Evolutionary conservation across 768 basidiomycete genomes (phyloP).

Genomic region (Boletus eberwhitei): DNA sequence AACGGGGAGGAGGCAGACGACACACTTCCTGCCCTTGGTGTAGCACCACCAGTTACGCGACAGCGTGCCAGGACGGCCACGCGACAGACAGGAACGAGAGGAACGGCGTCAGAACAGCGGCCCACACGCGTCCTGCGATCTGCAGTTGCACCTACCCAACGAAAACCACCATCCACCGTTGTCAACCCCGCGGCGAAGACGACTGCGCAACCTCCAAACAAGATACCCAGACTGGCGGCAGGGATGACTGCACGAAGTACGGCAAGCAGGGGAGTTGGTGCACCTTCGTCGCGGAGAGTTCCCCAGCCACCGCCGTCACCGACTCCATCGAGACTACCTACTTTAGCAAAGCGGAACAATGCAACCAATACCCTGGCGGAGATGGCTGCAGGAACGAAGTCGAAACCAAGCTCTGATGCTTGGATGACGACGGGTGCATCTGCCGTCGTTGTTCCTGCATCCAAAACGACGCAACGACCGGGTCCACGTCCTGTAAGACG

Average conservation of each 20-base stretch:
- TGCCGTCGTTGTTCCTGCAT: conserved; percentile 67
- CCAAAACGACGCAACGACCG: conserved; percentile 67
- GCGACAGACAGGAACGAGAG: conserved; percentile 42
- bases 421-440: conserved; percentile 76
- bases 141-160: conserved; percentile 52
- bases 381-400: conserved; percentile 39
- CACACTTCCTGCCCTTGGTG: conserved; percentile 59
- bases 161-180: conserved; percentile 45
- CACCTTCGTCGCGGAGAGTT: conserved; percentile 34
- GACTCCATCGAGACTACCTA: conserved; percentile 74
- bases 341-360: conserved; percentile 57
- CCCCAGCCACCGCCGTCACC: conserved; percentile 58
- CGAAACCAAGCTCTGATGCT: conserved; percentile 45
- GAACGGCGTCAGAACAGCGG: conserved; percentile 67
- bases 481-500: conserved; percentile 70
- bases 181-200: conserved; percentile 37
- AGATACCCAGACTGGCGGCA: conserved; percentile 63
- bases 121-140: conserved; percentile 75
- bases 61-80: conserved; percentile 37
- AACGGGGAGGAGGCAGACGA: conserved; percentile 54
- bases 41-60: conserved; percentile 39
- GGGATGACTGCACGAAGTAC: conserved; percentile 51
- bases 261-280: conserved; percentile 32
- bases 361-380: conserved; percentile 47
- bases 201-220: conserved; percentile 54